Percentiles rank a stretch among this genome's conserved stretches.
Conservation (phyloP, 805 yeast species). For the Candida sakaeoensis region DNA sequence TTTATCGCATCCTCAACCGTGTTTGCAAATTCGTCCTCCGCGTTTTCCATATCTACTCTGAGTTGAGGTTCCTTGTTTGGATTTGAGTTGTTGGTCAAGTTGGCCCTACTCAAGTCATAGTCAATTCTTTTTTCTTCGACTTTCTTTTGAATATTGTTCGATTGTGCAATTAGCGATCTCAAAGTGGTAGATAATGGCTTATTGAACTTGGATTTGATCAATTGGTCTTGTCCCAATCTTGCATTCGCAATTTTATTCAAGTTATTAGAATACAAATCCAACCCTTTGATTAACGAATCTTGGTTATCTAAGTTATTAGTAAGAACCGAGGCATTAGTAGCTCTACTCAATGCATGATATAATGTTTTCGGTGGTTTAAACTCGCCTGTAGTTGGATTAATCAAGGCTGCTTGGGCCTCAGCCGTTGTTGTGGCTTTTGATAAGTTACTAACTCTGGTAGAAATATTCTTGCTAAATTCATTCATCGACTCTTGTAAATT, state of each 20-base stretch:
- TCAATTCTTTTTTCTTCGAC: constrained; percentile 76
- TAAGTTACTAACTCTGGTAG: constrained; percentile 60
- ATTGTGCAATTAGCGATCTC: constrained; percentile 56
- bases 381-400: constrained; percentile 37
- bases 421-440: constrained; percentile 70
- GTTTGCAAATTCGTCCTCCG: constrained; percentile 87
- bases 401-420: constrained; percentile 75
- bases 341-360: constrained; percentile 77
- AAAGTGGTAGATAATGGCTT: constrained; percentile 60
- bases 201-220: constrained; percentile 68
- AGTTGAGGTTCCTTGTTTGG: constrained; percentile 63
- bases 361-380: constrained; percentile 73
- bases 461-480: constrained; percentile 64
- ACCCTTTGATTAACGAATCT: constrained; percentile 56
- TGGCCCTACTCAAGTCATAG: constrained; percentile 71
- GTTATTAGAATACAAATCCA: constrained; percentile 64
- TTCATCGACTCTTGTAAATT: constrained; percentile 71
- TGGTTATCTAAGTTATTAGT: constrained; percentile 33
- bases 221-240: constrained; percentile 75
- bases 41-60: constrained; percentile 72
- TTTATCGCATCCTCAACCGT: constrained; percentile 85
- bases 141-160: constrained; percentile 63
- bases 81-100: constrained; percentile 36
- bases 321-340: constrained; percentile 54
- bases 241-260: constrained; percentile 78